Evolutionary conservation across 192 early-diverging fungal species (phyloP).

Genomic region (Coemansia sp.): DNA sequence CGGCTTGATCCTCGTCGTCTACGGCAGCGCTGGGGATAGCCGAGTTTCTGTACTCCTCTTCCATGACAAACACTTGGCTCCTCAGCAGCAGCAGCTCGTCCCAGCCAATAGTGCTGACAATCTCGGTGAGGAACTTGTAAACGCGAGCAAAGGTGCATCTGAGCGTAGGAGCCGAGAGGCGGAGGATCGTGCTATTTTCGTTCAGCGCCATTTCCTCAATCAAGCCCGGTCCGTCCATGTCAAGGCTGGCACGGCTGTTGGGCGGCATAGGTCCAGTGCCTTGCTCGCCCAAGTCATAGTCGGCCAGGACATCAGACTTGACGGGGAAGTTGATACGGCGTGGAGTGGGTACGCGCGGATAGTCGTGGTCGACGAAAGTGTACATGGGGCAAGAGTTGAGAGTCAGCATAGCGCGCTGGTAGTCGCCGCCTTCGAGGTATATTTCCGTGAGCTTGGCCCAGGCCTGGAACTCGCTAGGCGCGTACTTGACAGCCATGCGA

Average conservation of each 20-base stretch:
- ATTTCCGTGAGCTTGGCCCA: conserved; percentile 96
- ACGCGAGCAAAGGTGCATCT: conserved; percentile 94
- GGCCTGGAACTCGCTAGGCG: conserved; percentile 92
- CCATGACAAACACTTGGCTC: conserved; percentile 97
- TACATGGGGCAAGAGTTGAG: conserved; percentile 99
- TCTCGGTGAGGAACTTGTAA: conserved; percentile 78
- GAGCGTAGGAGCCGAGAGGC: conserved; percentile 86
- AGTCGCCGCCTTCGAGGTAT: conserved; percentile 86
- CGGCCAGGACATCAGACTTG: conserved; percentile 71
- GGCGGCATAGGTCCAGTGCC: conserved; percentile 32
- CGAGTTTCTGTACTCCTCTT: conserved; percentile 89
- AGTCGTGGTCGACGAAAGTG: conserved; percentile 83
- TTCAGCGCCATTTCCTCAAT: conserved; percentile 50
- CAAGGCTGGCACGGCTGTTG: conserved; percentile 31
- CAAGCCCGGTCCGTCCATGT: conserved; percentile 40
- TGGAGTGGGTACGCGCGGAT: conserved; percentile 89
- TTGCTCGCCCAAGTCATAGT: conserved; percentile 48
- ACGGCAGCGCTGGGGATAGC: conserved; percentile 25
- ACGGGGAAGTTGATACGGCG: conserved; percentile 88
- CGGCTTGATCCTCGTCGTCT: conserved; percentile 43
- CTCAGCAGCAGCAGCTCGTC: conserved; percentile 88
- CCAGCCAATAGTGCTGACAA: conserved; percentile 91
- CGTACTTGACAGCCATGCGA: conserved; percentile 90
- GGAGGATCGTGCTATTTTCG: conserved; percentile 64
- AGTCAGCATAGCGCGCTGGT: conserved; percentile 81